A percentile compares a stretch with the other conserved stretches of the same genome.
phyloP scores from a whole-genome alignment of 306 rosid species.

The Luffa acutangula region DNA sequence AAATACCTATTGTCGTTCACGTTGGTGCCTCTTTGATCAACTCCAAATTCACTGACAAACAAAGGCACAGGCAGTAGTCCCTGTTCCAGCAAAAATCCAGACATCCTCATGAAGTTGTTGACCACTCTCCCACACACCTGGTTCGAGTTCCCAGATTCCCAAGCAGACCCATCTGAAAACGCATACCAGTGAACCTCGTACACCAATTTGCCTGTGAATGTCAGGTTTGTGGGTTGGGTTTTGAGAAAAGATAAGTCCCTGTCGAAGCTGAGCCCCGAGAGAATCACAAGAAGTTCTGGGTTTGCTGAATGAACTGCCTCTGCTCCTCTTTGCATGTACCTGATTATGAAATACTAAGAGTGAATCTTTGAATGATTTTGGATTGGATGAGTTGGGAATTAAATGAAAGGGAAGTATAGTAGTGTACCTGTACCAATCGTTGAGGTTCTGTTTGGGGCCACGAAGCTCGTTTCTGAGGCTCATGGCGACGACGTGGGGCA shows the following conservation, averaged over 20 bases:
- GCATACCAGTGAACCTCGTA: slow-evolving; percentile 75
- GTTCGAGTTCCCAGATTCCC: slow-evolving; percentile 63
- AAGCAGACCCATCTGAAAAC: slow-evolving; percentile 58
- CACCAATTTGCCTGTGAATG: slow-evolving; percentile 51
- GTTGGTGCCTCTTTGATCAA: slow-evolving; percentile 62
- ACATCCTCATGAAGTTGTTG: slow-evolving; percentile 29
- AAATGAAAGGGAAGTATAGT: too few species aligned
- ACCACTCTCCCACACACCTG: slow-evolving; percentile 68
- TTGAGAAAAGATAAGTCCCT: slow-evolving; percentile 52
- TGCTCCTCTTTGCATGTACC: slow-evolving; percentile 88
- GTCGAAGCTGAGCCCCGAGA: slow-evolving; percentile 67
- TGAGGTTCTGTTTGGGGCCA: slow-evolving; percentile 62
- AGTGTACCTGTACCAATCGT: slow-evolving; percentile 52
- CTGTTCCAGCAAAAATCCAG: slow-evolving; percentile 49
- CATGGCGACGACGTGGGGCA: slow-evolving; percentile 56
- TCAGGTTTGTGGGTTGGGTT: slow-evolving; percentile 28
- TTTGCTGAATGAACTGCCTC: slow-evolving; percentile 85
- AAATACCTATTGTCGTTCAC: slow-evolving; percentile 76
- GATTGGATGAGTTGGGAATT: too few species aligned
- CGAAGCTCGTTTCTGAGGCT: slow-evolving; percentile 86
- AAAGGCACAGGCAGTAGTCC: slow-evolving; percentile 45
- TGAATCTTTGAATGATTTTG: background rate
- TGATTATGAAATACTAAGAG: background rate
- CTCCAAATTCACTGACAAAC: slow-evolving; percentile 74
- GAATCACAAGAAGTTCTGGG: slow-evolving; percentile 56